Evolutionary conservation across 2,329 filamentous ascomycete genomes (phyloP).

Genomic region (Penicillium hesseltinei): DNA sequence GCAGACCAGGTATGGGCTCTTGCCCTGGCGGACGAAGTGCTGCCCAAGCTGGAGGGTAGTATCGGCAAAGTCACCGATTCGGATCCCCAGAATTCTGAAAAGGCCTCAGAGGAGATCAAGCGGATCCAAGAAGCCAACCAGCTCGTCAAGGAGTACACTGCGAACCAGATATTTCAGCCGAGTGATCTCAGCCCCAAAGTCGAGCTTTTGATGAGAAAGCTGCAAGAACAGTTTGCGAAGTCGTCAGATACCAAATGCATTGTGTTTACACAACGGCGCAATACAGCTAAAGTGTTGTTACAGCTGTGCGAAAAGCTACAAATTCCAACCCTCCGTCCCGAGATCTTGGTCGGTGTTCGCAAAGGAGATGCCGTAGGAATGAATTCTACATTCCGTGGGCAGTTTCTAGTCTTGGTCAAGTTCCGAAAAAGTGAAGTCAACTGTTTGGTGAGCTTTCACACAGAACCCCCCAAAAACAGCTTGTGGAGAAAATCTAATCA

Average conservation of each 20-base stretch:
- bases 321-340: slow-evolving; percentile 59
- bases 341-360: slow-evolving; percentile 63
- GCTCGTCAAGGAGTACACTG: slow-evolving; percentile 54
- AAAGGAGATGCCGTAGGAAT: slow-evolving; percentile 54
- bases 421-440: slow-evolving; percentile 50
- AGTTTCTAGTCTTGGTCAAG: slow-evolving; percentile 68
- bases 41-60: slow-evolving; percentile 59
- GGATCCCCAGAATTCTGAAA: slow-evolving; percentile 23
- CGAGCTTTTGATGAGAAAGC: slow-evolving; percentile 57
- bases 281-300: slow-evolving; percentile 71
- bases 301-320: slow-evolving; percentile 63
- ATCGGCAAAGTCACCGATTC: slow-evolving; percentile 18
- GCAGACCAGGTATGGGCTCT: slow-evolving; percentile 78
- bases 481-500: neutral
- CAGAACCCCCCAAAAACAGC: neutral
- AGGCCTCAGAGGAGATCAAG: slow-evolving; percentile 53
- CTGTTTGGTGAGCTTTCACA: slow-evolving; percentile 12
- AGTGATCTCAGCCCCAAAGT: slow-evolving; percentile 71
- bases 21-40: slow-evolving; percentile 62
- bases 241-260: slow-evolving; percentile 68
- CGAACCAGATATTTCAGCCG: slow-evolving; percentile 40
- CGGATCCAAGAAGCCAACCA: slow-evolving; percentile 59
- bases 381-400: slow-evolving; percentile 68
- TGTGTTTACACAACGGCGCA: slow-evolving; percentile 77
- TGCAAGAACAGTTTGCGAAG: slow-evolving; percentile 62